Conservation (phyloP, 192 early-diverging fungal genomes). For the Mortierella claussenii region DNA sequence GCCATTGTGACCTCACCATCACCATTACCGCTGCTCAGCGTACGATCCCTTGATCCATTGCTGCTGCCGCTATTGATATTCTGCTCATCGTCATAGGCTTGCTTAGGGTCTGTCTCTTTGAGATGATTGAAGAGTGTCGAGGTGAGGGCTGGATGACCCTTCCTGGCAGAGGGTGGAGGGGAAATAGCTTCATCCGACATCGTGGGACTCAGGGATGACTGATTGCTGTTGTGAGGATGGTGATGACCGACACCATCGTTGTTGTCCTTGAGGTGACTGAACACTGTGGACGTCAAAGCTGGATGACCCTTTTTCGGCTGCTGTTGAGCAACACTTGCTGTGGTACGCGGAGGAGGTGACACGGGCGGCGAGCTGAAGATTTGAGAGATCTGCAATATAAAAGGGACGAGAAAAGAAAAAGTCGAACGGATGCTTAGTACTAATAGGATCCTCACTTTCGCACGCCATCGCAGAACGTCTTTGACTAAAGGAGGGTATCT, state of each 20-base stretch:
- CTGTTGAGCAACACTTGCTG: not conserved
- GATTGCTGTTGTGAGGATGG: not conserved
- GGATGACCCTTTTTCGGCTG: constrained; percentile 48
- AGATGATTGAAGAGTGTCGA: constrained; percentile 37
- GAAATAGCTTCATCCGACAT: constrained; percentile 13
- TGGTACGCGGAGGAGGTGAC: constrained; percentile 15
- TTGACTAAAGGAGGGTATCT: no score
- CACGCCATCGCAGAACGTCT: no score
- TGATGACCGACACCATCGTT: not conserved
- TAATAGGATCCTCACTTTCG: no score
- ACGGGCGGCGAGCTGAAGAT: constrained; percentile 35
- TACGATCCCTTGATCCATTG: not conserved
- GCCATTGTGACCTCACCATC: not conserved
- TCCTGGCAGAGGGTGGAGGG: constrained; percentile 6
- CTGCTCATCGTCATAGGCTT: not conserved
- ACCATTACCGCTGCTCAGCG: not conserved
- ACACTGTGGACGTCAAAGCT: constrained; percentile 44
- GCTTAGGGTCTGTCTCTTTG: constrained; percentile 1
- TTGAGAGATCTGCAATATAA: constrained; percentile 29
- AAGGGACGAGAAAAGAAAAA: no score
- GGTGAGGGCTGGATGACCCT: constrained; percentile 44
- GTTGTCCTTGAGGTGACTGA: constrained; percentile 22
- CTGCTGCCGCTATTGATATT: constrained; percentile 2
- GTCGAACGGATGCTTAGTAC: no score
- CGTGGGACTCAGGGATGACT: constrained; percentile 16